Percentiles rank a stretch among this genome's conserved stretches.
Conservation (phyloP, 2,329 filamentous ascomycete genomes). For the Aspergillus vadensis region DNA sequence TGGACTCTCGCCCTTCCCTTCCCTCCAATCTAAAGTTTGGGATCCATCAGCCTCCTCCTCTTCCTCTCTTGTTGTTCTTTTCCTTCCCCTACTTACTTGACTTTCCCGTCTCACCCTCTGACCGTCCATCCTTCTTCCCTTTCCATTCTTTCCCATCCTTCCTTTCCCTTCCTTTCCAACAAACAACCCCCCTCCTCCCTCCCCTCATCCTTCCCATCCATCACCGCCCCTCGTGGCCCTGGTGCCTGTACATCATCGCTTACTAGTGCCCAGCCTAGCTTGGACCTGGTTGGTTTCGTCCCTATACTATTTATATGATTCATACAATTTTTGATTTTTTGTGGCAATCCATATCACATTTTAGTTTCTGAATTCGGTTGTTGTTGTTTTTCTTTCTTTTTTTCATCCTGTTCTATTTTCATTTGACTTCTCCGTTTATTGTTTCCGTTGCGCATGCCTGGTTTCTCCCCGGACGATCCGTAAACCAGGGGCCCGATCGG, state of each 20-base stretch:
- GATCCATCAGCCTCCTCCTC: constrained; percentile 10
- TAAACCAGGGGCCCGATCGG: constrained; percentile 13
- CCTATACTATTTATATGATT: constrained; percentile 4
- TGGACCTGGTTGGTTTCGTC: not conserved
- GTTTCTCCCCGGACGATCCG: constrained; percentile 11
- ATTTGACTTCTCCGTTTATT: not conserved
- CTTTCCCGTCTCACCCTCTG: constrained; percentile 1
- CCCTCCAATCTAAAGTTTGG: not conserved
- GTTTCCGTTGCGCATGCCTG: constrained; percentile 4
- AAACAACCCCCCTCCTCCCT: constrained; percentile 5
- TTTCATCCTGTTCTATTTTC: constrained; percentile 17
- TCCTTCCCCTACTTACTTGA: constrained; percentile 10
- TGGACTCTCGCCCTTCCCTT: not conserved
- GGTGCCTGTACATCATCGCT: constrained; percentile 20
- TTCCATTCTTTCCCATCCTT: constrained; percentile 18
- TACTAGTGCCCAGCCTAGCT: constrained; percentile 12
- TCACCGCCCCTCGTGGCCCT: constrained; percentile 13
- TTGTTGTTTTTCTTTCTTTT: constrained; percentile 4
- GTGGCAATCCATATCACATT: not conserved
- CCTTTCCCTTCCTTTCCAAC: not conserved
- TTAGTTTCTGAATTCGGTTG: not conserved
- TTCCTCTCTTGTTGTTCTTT: constrained; percentile 12
- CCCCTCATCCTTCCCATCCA: constrained; percentile 5
- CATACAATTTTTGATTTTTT: not conserved
- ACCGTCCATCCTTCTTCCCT: constrained; percentile 6